Conservation (phyloP, 139 green algal genomes). For the Picochlorum sp. region DNA sequence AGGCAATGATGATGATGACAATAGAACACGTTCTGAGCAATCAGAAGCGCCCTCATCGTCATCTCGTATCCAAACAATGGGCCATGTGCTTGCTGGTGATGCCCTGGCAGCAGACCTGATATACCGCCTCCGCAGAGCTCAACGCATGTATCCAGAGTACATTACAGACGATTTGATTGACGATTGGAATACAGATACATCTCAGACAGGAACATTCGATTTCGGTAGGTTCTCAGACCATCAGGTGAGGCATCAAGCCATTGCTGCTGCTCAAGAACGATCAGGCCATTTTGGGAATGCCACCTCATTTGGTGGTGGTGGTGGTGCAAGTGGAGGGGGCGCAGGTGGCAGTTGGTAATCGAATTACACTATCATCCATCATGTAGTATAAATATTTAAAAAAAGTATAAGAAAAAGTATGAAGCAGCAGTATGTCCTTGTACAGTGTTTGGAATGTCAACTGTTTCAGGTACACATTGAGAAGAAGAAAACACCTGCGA, state of each 20-base stretch:
- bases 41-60: not conserved
- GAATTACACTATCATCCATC: too few relatives aligned
- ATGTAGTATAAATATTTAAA: too few relatives aligned
- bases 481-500: conserved; percentile 6
- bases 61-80: not conserved
- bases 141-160: conserved; percentile 30
- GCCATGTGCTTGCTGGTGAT: conserved; percentile 1
- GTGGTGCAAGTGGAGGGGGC: conserved; percentile 9
- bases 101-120: conserved; percentile 17
- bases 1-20: not conserved
- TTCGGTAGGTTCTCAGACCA: conserved; percentile 27
- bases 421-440: too few relatives aligned
- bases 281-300: conserved; percentile 17
- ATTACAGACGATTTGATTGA: conserved; percentile 29
- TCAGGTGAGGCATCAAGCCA: conserved; percentile 36
- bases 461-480: conserved; percentile 19
- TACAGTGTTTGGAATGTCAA: conserved; percentile 9
- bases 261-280: conserved; percentile 7
- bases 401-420: too few relatives aligned
- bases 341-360: conserved; percentile 27
- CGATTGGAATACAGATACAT: conserved; percentile 26
- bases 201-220: conserved; percentile 22
- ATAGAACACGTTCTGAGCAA: not conserved
- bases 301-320: conserved; percentile 32
- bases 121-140: conserved; percentile 23